These are phyloP conservation scores for Venturia oleaginea DNA, from an alignment of 2,329 filamentous ascomycete genomes.

Conservation along the genomic window DNA sequence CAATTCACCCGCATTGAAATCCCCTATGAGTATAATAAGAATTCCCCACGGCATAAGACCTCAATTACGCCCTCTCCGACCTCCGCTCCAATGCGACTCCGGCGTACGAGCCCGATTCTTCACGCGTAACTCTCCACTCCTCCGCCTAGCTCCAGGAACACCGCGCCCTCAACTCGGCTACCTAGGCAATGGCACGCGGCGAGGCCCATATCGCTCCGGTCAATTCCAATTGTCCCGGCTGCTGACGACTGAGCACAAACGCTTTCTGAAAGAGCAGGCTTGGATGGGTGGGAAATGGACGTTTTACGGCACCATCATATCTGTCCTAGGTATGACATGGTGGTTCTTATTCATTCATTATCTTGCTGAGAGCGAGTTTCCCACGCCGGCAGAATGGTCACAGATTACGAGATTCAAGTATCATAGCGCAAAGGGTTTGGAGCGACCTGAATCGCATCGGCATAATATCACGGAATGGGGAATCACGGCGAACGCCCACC, in stretches of 20 bases:
- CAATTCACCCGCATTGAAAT: background rate
- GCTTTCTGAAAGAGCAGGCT: constrained; percentile 62
- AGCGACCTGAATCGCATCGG: constrained; percentile 47
- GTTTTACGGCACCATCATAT: constrained; percentile 52
- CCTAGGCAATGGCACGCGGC: constrained; percentile 47
- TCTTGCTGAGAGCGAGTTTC: constrained; percentile 62
- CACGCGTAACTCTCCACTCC: constrained; percentile 47
- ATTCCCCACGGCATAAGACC: constrained; percentile 5
- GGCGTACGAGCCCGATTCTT: constrained; percentile 39
- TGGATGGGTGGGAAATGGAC: constrained; percentile 61
- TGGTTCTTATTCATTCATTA: constrained; percentile 61
- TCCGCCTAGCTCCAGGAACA: constrained; percentile 37
- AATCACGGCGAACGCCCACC: constrained; percentile 51
- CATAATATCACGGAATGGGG: constrained; percentile 58
- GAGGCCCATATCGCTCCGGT: constrained; percentile 17
- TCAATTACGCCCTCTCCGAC: constrained; percentile 1
- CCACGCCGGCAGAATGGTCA: constrained; percentile 75
- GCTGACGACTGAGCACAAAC: constrained; percentile 68
- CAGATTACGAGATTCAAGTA: constrained; percentile 60
- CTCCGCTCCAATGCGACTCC: background rate
- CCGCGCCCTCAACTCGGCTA: constrained; percentile 55
- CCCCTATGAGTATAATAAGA: background rate
- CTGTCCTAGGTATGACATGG: constrained; percentile 44
- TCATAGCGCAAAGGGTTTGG: constrained; percentile 53
- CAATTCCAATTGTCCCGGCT: constrained; percentile 54